These are phyloP conservation scores for Auricularia cornea DNA, from an alignment of 768 basidiomycete genomes.

Conservation along the genomic window DNA sequence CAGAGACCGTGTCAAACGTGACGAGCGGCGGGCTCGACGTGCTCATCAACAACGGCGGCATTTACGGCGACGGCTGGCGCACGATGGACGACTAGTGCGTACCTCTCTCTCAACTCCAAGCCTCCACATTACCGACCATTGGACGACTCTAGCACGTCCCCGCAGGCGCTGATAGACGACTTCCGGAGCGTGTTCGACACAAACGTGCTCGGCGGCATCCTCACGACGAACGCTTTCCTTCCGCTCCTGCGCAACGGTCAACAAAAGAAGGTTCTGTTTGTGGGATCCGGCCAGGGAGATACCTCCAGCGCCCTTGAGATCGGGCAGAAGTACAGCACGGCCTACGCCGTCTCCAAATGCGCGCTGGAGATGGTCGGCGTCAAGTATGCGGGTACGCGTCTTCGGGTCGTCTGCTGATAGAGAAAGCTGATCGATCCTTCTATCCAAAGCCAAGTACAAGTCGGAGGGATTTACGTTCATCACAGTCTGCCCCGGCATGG, in stretches of 20 bases:
- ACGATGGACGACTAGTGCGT: slow-evolving; percentile 2
- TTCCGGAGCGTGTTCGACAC: slow-evolving; percentile 4
- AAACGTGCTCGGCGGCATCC: slow-evolving; percentile 14
- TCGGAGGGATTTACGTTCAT: slow-evolving; percentile 8
- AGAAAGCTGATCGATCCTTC: too few relatives aligned
- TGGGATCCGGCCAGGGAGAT: slow-evolving; percentile 5
- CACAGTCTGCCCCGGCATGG: slow-evolving; percentile 2
- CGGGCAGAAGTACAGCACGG: not conserved
- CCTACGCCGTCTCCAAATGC: slow-evolving; percentile 5
- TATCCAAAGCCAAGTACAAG: slow-evolving; percentile 5
- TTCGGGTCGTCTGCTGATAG: too few relatives aligned
- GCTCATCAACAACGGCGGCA: slow-evolving; percentile 4
- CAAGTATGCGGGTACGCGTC: slow-evolving; percentile 2
- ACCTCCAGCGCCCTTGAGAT: slow-evolving; percentile 1
- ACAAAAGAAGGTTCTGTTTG: slow-evolving; percentile 7
- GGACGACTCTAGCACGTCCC: not conserved
- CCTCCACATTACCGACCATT: not conserved
- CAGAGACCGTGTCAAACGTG: slow-evolving; percentile 2
- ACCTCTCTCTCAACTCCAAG: too few relatives aligned
- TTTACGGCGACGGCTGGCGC: too few relatives aligned
- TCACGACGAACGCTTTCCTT: slow-evolving; percentile 10
- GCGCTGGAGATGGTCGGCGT: slow-evolving; percentile 3
- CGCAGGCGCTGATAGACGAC: not conserved
- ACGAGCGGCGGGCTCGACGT: slow-evolving; percentile 8
- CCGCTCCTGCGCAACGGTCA: slow-evolving; percentile 12